Base-by-base conservation (phyloP, 2,329 filamentous ascomycete species). In the Cytospora chrysosperma region DNA sequence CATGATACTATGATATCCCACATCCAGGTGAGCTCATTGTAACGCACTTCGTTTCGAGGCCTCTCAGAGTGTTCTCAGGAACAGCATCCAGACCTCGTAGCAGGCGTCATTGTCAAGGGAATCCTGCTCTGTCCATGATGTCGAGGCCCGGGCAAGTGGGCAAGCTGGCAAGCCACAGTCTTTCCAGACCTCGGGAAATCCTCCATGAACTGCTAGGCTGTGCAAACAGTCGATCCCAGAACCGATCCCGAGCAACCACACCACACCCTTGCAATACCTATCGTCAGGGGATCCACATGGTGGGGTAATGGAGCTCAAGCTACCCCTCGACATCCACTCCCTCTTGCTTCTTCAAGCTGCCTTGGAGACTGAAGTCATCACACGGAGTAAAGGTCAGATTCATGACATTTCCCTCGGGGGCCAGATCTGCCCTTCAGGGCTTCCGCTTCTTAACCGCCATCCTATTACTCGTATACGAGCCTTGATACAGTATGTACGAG, bases 271-370 rank as follows among this genome's bases (percentile, higher is more conserved):
- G 59, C 52, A 34, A 28, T 12, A 37, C 60, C 57, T 37, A 57
- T 55, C 50, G 61, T 64, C 54, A 60, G 57, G 40, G 64, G 56
- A 37, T 27, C 57, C 52, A 54, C 30, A 34, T 54, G 56, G 64
- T 63, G 64, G 64, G 53, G 61, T 55, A 50, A 15, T 30, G 28
- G 37, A 43, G 37, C 59, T 37, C 51, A 61, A 65, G 61, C 64
- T 65, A 65, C 61, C 64, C 61, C 64, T 60, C 63, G 60, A 54
- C 34, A 34, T 27, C 40, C 12, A 21, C 26, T 15, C 30, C 47
- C 56, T 56, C 56, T 56, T 51, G 57, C 34, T 10, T 51, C 32
- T 27, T 51, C 19, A 56, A 51, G 54, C 59, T 58, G 34, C 27
- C 62, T 54, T n/a, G 59, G 9, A 27, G 47, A 28, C 54, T 27